Conservation (phyloP, 129 eudicot genomes). For the Gnaphalium uliginosum region DNA sequence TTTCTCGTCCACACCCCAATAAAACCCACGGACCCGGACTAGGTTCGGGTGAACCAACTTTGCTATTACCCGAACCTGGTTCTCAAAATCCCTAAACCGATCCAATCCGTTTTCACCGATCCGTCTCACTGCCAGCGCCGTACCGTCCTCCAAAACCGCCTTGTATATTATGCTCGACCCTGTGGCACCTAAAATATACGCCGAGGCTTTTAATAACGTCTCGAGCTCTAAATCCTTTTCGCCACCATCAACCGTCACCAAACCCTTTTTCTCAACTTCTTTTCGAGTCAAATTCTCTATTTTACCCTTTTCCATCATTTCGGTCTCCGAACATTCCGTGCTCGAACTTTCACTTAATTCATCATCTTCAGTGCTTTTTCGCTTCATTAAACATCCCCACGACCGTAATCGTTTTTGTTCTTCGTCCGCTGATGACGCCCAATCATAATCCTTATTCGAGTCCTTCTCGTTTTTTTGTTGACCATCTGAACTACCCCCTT, state of each 20-base stretch:
- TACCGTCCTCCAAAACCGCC: conserved; percentile 88
- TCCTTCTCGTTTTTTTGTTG: conserved; percentile 19
- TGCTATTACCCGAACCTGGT: conserved; percentile 67
- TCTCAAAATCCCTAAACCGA: conserved; percentile 84
- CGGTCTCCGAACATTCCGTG: conserved; percentile 43
- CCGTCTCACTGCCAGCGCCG: conserved; percentile 71
- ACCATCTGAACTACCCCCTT: conserved; percentile 1
- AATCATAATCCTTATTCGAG: conserved; percentile 42
- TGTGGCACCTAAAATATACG: conserved; percentile 77
- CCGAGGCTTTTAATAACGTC: conserved; percentile 83
- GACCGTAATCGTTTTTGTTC: conserved; percentile 50
- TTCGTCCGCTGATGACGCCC: conserved; percentile 48
- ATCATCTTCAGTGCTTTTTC: conserved; percentile 40
- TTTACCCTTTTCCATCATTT: conserved; percentile 24
- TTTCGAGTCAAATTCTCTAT: neutral
- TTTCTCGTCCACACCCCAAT: conserved; percentile 94
- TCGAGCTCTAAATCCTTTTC: conserved; percentile 77
- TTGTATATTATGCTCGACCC: conserved; percentile 90
- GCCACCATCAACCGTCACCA: conserved; percentile 87
- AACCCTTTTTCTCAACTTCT: conserved; percentile 43
- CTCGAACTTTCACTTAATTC: conserved; percentile 28
- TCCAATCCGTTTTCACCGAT: conserved; percentile 81
- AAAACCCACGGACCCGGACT: conserved; percentile 86
- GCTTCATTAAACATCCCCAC: conserved; percentile 72
- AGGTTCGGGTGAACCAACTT: conserved; percentile 85